Evolutionary conservation across 2,329 filamentous ascomycete species (phyloP).

Genomic region (Xylaria sp.): DNA sequence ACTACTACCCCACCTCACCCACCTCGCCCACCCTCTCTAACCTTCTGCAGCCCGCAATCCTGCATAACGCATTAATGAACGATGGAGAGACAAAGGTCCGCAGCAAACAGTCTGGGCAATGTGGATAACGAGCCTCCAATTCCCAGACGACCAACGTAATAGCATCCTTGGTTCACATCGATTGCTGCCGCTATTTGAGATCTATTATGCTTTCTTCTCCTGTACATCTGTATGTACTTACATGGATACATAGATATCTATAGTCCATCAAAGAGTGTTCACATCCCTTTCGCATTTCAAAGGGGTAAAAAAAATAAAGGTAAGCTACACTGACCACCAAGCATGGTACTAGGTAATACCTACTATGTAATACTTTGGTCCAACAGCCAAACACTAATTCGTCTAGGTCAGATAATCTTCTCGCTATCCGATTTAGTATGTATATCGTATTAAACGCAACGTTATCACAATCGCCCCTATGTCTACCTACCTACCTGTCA

Average conservation of each 20-base stretch:
- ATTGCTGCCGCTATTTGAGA: constrained; percentile 12
- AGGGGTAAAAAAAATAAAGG: not conserved
- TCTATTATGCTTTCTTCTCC: not conserved
- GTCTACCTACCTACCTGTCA: not conserved
- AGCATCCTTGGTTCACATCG: constrained; percentile 2
- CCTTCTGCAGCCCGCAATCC: constrained; percentile 23
- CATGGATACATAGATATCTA: no score
- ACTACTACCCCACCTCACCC: constrained; percentile 24
- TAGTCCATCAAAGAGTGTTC: not conserved
- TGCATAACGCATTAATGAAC: constrained; percentile 29
- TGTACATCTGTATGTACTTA: not conserved
- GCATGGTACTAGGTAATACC: not conserved
- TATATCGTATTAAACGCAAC: constrained; percentile 8
- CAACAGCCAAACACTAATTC: not conserved
- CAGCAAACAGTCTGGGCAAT: constrained; percentile 7
- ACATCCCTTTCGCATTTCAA: constrained; percentile 6
- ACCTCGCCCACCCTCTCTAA: constrained; percentile 11
- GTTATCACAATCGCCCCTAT: constrained; percentile 20
- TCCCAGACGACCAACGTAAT: not conserved
- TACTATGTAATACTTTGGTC: not conserved
- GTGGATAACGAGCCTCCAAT: constrained; percentile 3
- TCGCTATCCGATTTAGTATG: constrained; percentile 22
- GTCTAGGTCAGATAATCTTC: not conserved
- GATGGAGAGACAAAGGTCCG: constrained; percentile 20
- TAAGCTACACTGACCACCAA: not conserved